Base-by-base conservation (phyloP, 2,329 filamentous ascomycete genomes). In the Colletotrichum viniferum region DNA sequence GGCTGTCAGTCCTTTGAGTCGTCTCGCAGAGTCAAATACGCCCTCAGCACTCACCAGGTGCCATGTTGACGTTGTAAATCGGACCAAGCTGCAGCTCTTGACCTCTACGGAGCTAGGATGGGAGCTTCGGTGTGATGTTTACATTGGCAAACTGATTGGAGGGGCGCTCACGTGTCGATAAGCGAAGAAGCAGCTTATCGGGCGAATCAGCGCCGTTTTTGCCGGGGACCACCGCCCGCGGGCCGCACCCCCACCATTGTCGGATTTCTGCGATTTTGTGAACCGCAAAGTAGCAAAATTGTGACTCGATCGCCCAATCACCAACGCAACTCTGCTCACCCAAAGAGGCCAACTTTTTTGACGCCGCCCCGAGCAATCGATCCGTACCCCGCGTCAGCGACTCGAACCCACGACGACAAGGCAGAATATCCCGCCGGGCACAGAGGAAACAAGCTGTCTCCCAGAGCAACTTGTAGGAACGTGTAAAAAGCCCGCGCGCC, bases 261-360 rank as follows among this genome's bases (percentile, higher is more conserved):
- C 73, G 73, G 69, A 69, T 76, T 76, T 76, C 74, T 76, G 74
- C 74, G 70, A 75, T 52, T 76, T 76, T 76, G 79, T 79, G 79
- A 78, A 80, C 76, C 78, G 79, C 79, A 84, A 86, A 85, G 83
- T 86, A 81, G 84, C 84, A 86, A 86, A 86, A 86, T 86, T 85
- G 80, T 85, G 83, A 85, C 83, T 85, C 84, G 80, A 73, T 70
- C 62, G 72, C 69, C 72, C 73, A 77, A 71, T 81, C 81, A 79
- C 75, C 77, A 78, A 70, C 65, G 76, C 36, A 75, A 73, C 69
- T 14, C 63, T 63, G 69, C 64, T 73, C 73, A 73, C 63, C 63
- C n/a, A 28, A 26, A 60, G 69, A 32, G 30, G 55, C 73, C 55
- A 56, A 24, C 43, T 70, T 67, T 68, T 60, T 64, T 34, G 69